Evolutionary conservation across 805 yeast genomes (phyloP), one percentile per base, ranked within the genome.

Genomic region (Wickerhamomyces canadensis): DNA sequence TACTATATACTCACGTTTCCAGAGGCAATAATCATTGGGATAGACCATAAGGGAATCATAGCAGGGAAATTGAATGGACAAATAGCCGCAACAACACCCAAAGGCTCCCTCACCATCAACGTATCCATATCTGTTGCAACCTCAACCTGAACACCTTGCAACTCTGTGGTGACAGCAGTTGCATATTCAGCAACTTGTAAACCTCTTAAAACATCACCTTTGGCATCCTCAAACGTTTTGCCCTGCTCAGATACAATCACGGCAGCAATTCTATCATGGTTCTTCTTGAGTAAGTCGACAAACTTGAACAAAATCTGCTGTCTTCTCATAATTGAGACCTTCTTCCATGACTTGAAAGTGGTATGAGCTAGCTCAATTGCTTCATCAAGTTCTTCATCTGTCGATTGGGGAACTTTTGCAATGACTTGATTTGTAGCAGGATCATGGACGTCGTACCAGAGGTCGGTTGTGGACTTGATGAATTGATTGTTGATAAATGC

Each of bases 31-130:
- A 69, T 66, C 48, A 73, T 60, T n/a, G 78, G 78, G 37, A 73
- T 59, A 4, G 74, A 63, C 78, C 78, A 73, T 44, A 73, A 58
- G 7, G 76, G 76, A 45, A 81, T 84, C 89, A 81, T 81, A 26
- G 89, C 89, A 8, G 89, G 89, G 73, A 81, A 81, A 60, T 81
- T 81, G 65, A 81, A 81, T 4, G 89, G 89, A 48, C 86, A 80
- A 48, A 81, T 82, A n/a, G 87, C 82, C 7, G 80, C 86, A 43
- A 81, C 72, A 4, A 81, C 86, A 14, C 89, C 89, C 38, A 80
- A 58, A 12, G 86, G 86, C 55, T 76, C 82, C 46, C 88, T 72
- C 54, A 58, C 47, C 84, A 79, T 78, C 50, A 78, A 70, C 22
- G 89, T 82, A 56, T 81, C 87, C 88, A 81, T 81, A 50, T 80